phyloP scores from a whole-genome alignment of 2,329 filamentous ascomycete genomes.

The Scedosporium apiospermum region DNA sequence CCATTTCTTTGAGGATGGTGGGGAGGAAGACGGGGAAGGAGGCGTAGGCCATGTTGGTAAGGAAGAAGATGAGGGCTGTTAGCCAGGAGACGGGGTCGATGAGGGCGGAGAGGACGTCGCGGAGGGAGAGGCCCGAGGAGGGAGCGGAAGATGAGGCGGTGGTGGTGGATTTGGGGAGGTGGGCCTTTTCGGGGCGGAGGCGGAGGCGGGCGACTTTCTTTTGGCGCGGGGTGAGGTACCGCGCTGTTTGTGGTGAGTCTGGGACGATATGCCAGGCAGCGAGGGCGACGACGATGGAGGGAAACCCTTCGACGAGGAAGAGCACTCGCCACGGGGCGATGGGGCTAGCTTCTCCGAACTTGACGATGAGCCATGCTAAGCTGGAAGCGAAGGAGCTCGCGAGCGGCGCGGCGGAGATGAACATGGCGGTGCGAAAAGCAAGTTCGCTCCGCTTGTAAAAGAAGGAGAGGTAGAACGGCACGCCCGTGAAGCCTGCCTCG shows the following conservation, averaged over 20 bases:
- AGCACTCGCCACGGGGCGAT: conserved; percentile 80
- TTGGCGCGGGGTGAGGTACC: conserved; percentile 53
- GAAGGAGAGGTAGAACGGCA: conserved; percentile 56
- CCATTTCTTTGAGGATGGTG: conserved; percentile 69
- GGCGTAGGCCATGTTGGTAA: conserved; percentile 79
- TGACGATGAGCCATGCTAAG: conserved; percentile 70
- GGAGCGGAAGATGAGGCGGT: conserved; percentile 17
- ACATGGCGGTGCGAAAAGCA: conserved; percentile 75
- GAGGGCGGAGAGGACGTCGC: conserved; percentile 29
- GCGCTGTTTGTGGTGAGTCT: conserved; percentile 59
- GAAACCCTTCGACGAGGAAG: conserved; percentile 78
- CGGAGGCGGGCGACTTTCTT: conserved; percentile 62
- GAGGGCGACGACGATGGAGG: conserved; percentile 65
- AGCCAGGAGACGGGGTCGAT: conserved; percentile 63
- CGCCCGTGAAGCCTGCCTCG: conserved; percentile 56
- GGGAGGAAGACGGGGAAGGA: conserved; percentile 83
- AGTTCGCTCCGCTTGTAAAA: conserved; percentile 62
- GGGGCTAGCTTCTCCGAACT: conserved; percentile 52
- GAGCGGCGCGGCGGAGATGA: conserved; percentile 75
- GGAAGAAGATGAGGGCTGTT: conserved; percentile 75
- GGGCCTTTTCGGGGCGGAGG: conserved; percentile 38
- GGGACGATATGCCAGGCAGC: conserved; percentile 68
- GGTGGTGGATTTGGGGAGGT: conserved; percentile 15
- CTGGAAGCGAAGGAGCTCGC: conserved; percentile 75
- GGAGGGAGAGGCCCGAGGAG: too few species aligned